Evolutionary conservation across 257 asterid genomes (phyloP).

Genomic region (Solanum etuberosum): DNA sequence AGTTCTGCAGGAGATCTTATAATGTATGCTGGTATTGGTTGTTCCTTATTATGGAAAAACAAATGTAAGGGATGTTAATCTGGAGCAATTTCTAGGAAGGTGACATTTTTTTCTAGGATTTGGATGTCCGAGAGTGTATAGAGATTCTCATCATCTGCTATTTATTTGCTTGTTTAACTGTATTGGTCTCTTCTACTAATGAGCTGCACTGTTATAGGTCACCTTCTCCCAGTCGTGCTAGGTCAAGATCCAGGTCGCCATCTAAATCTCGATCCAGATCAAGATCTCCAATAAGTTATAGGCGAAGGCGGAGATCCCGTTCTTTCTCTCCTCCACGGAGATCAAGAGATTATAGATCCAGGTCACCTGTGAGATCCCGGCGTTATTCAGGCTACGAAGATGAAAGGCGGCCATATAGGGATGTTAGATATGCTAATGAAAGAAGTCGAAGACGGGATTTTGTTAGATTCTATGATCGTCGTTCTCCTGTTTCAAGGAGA

Average conservation of each 20-base stretch:
- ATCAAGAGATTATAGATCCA: conserved; percentile 59
- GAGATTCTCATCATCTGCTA: background rate
- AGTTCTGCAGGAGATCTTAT: background rate
- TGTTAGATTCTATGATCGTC: conserved; percentile 43
- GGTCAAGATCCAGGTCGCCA: conserved; percentile 58
- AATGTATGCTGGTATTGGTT: background rate
- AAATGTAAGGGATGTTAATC: background rate
- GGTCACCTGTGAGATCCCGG: conserved; percentile 79
- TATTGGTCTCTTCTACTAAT: background rate
- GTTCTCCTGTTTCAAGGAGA: conserved; percentile 54
- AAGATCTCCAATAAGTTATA: conserved; percentile 60
- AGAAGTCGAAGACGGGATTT: conserved; percentile 46
- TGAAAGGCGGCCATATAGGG: conserved; percentile 61
- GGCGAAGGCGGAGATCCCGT: conserved; percentile 58
- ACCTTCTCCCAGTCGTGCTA: conserved; percentile 38
- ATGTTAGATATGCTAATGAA: conserved; percentile 48
- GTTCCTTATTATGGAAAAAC: background rate
- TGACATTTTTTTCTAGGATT: background rate
- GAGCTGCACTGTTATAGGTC: conserved; percentile 44
- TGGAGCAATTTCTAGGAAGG: background rate
- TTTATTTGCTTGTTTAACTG: background rate
- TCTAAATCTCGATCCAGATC: conserved; percentile 61
- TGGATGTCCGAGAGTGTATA: background rate
- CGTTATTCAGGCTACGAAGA: conserved; percentile 59
- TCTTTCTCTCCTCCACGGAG: conserved; percentile 76